Percentiles rank a stretch among this genome's conserved stretches.
phyloP scores from a whole-genome alignment of 768 basidiomycete genomes.

The Collybiopsis confluens region DNA sequence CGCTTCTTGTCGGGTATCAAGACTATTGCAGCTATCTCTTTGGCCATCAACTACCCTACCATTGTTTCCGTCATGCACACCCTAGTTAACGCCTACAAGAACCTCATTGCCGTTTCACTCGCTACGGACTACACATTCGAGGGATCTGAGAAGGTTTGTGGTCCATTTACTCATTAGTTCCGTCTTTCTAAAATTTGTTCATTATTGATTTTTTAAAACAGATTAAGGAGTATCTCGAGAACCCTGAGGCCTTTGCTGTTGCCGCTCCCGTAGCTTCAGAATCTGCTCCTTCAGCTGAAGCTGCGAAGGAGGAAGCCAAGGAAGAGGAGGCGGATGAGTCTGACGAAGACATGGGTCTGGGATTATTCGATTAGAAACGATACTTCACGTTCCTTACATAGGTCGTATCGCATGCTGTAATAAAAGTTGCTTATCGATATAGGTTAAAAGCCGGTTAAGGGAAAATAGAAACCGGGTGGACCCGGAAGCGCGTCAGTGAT shows the following conservation, averaged over 20 bases:
- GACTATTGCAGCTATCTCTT: slow-evolving; percentile 92
- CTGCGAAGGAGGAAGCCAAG: slow-evolving; percentile 63
- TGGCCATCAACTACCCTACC: slow-evolving; percentile 95
- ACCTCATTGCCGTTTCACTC: slow-evolving; percentile 84
- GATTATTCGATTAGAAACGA: slow-evolving; percentile 75
- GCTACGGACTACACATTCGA: slow-evolving; percentile 94
- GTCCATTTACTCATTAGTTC: too few relatives aligned
- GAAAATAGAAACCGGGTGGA: background rate
- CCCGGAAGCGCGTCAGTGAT: background rate
- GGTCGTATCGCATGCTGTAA: too few relatives aligned
- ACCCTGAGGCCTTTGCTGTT: slow-evolving; percentile 95
- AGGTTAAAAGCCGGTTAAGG: background rate
- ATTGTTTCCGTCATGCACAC: slow-evolving; percentile 91
- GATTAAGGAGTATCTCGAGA: slow-evolving; percentile 96
- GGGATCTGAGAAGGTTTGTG: slow-evolving; percentile 86
- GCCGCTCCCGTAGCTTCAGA: slow-evolving; percentile 63
- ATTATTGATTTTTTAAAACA: slow-evolving; percentile 27
- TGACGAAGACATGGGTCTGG: slow-evolving; percentile 93
- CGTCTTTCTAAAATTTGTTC: slow-evolving; percentile 11
- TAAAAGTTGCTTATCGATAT: background rate
- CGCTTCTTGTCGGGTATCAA: slow-evolving; percentile 92
- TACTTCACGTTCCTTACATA: slow-evolving; percentile 11
- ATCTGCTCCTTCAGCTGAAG: slow-evolving; percentile 53
- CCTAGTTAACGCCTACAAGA: slow-evolving; percentile 99
- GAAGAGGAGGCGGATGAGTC: slow-evolving; percentile 83